A percentile compares a stretch with the other conserved stretches of the same genome.
Conservation (phyloP, 805 yeast species). For the Tetrapisispora arboricola region DNA sequence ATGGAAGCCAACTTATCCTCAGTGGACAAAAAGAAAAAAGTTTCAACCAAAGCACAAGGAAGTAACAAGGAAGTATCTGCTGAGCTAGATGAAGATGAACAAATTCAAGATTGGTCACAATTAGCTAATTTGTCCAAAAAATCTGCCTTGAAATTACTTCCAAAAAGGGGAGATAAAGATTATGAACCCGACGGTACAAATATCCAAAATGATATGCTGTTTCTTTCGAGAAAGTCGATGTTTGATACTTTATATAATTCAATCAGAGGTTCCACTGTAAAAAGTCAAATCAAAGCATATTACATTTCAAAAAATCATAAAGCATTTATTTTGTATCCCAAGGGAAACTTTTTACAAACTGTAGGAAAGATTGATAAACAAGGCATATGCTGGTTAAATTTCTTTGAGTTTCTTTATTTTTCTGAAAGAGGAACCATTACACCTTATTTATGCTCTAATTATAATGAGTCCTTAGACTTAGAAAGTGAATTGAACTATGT, state of each 20-base stretch:
- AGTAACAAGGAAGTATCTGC: not conserved
- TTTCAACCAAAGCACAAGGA: not conserved
- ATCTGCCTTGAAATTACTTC: constrained; percentile 24
- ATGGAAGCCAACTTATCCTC: too few species aligned
- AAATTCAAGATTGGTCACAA: constrained; percentile 45
- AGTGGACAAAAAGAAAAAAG: not conserved
- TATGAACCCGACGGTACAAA: constrained; percentile 72
- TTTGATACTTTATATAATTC: constrained; percentile 46
- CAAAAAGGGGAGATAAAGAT: constrained; percentile 77
- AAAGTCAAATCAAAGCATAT: constrained; percentile 43
- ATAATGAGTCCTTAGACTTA: constrained; percentile 5
- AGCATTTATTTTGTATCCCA: constrained; percentile 40
- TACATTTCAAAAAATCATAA: constrained; percentile 30
- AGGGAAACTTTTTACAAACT: constrained; percentile 64
- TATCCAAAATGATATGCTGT: constrained; percentile 39
- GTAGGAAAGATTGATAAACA: constrained; percentile 51
- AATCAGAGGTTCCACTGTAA: constrained; percentile 37
- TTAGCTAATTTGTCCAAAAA: constrained; percentile 22
- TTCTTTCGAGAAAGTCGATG: constrained; percentile 58
- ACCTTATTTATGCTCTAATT: constrained; percentile 24
- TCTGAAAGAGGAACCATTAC: constrained; percentile 68
- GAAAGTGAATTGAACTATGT: constrained; percentile 17
- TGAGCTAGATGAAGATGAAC: constrained; percentile 30
- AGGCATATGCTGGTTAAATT: constrained; percentile 42
- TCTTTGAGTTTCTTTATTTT: constrained; percentile 66